Evolutionary conservation across 1,284 basidiomycete genomes (phyloP), one percentile per base, ranked within the genome.

Genomic region (Cutaneotrichosporon spelunceum): DNA sequence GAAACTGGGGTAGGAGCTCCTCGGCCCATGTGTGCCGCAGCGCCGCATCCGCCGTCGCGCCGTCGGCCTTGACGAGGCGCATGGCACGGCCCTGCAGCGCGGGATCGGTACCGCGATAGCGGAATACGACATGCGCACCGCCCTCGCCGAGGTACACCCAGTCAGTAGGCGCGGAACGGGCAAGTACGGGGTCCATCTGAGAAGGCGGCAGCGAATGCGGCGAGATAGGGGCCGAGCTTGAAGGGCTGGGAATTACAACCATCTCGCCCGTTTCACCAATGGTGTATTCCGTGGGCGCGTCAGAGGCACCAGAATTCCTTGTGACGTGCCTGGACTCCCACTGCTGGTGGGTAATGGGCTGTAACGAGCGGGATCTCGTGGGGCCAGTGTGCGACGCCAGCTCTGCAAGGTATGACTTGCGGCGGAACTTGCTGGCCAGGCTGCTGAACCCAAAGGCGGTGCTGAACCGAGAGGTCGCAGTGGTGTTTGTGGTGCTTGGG

Each of bases 71-170:
- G 53, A 36, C 47, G 61, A 60, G 45, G 10, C 92, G 84, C 33
- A 96, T 81, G 0, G 88, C 88, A 45, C 81, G 88, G 8, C 85
- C 84, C 53, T 82, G 77, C 71, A 89, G 88, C 1, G 73, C 64
- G 2, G 81, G 74, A 56, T 78, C 63, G 0, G 83, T 78, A 0
- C 91, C 90, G 13, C 72, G 70, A 73, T 93, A 94, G 9, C 88
- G 86, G 77, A 92, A 91, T 24, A 95, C 90, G 66, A 91, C 85
- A 10, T 90, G 89, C 10, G 90, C 88, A n/a, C 89, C 90, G 16
- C 93, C 93, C 78, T 95, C 93, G 1, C 90, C 87, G 30, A 92
- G 80, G 73, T 95, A 96, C 63, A 76, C 79, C 93, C 92, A 95
- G 73, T 91, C 81, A 7, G 73, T 68, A 0, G 87, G 64, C 14